phyloP scores from a whole-genome alignment of 2,329 filamentous ascomycete genomes.

The Fusarium sp. region DNA sequence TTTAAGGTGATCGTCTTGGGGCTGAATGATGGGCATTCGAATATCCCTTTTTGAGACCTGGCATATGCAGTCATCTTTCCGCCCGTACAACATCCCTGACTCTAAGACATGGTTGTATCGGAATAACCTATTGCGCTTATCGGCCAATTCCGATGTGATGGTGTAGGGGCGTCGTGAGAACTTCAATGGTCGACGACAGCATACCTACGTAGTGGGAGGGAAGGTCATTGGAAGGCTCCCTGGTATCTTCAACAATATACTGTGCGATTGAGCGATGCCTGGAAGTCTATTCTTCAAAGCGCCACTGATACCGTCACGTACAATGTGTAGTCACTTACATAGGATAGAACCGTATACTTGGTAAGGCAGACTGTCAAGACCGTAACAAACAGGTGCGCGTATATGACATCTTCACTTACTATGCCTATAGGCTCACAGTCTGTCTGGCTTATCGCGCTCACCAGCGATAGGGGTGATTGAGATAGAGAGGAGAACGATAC shows the following conservation, averaged over 20 bases:
- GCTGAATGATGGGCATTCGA: not conserved
- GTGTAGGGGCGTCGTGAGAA: too few relatives aligned
- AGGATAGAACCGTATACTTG: not conserved
- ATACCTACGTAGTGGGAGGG: not conserved
- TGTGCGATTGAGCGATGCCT: not conserved
- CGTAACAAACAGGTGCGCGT: not conserved
- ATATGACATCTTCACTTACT: not conserved
- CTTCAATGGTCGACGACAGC: not conserved
- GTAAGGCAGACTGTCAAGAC: not conserved
- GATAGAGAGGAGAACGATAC: not conserved
- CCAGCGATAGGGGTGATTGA: not conserved
- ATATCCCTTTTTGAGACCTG: not conserved
- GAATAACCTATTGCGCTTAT: not conserved
- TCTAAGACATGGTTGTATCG: not conserved
- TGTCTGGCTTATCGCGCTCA: not conserved
- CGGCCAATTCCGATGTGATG: not conserved
- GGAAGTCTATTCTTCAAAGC: too few relatives aligned
- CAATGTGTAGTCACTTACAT: not conserved
- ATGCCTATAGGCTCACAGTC: not conserved
- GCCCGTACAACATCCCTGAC: not conserved
- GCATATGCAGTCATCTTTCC: constrained; percentile 9
- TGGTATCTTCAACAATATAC: not conserved
- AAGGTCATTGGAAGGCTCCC: too few relatives aligned
- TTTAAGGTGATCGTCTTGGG: not conserved
- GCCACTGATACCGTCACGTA: too few relatives aligned